Base-by-base conservation (phyloP, 257 asterid species). In the Solanum chmielewskii region DNA sequence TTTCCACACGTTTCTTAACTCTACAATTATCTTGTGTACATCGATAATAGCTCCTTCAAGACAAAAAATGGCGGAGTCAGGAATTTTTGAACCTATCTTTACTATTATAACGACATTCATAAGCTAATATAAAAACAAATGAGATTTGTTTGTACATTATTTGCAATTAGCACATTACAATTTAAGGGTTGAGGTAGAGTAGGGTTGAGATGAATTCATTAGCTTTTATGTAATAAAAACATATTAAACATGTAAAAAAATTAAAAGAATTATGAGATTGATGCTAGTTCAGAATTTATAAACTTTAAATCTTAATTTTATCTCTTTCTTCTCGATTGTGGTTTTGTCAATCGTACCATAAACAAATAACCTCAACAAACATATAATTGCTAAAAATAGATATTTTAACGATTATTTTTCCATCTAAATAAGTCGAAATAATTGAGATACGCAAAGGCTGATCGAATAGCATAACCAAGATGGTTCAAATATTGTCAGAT, bases 1-100 rank as follows among this genome's bases (percentile, higher is more conserved):
- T 91, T 77, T 96, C 99, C 73, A 96, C 96, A 0, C 99, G 92
- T 80, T 96, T 96, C 93, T 96, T 96, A 42, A 96, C 99, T 0
- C 97, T 93, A 52, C 99, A 96, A 20, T 93, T 95, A 71, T 94
- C 98, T 85, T 95, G 97, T 11, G 99, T 96, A 88, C 99, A 96
- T 16, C 99, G 91, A 44, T 96, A 96, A 87, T 96, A 96, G 78
- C 99, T 96, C 97, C 99, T 96, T 93, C 86, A 89, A 64, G 5
- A 60, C 18, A 18, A 18, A 74, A 4, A 1, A 0, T 11, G 56
- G 2, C 3, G 1, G 56, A 75, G 16, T 71, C 27, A 0, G 0
- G 0, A 73, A 20, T 35, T 73, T 73, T 35, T 3, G 2, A 33
- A 71, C 78, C 9, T 45, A 47, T 7, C 14, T 71, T 9, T 71